A percentile compares a stretch with the other conserved stretches of the same genome.
Conservation (phyloP, 108 stramenopile genomes). For the Aurantiochytrium sp. region DNA sequence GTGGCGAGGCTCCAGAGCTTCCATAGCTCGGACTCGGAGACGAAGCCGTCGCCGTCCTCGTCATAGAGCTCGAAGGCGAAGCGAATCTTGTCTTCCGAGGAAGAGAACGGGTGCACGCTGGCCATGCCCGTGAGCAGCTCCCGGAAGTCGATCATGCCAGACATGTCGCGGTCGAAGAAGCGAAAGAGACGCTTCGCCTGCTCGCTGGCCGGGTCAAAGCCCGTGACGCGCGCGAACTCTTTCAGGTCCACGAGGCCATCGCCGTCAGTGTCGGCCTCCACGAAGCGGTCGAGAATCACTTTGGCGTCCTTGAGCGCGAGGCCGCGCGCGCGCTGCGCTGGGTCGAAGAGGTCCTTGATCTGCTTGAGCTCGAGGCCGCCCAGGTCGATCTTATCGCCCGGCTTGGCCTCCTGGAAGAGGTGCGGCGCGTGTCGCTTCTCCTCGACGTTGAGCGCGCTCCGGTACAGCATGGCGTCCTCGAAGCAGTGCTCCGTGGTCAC, state of each 20-base stretch:
- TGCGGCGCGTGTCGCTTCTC: slow-evolving; percentile 38
- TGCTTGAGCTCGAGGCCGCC: neutral
- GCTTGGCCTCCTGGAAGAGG: neutral
- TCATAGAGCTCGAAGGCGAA: slow-evolving; percentile 3
- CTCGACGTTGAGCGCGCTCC: slow-evolving; percentile 41
- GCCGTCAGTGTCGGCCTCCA: slow-evolving; percentile 39
- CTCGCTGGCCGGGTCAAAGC: neutral
- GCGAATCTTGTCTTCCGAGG: neutral
- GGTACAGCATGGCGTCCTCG: slow-evolving; percentile 49
- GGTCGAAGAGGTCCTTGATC: slow-evolving; percentile 38
- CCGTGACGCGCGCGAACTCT: neutral
- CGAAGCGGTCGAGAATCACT: slow-evolving; percentile 36
- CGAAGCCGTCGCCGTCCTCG: neutral
- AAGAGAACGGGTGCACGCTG: neutral
- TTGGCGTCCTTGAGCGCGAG: slow-evolving; percentile 33
- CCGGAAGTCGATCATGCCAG: neutral
- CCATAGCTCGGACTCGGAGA: slow-evolving; percentile 10
- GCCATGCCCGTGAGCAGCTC: slow-evolving; percentile 24
- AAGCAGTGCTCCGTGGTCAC: slow-evolving; percentile 48
- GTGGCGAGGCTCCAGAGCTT: neutral
- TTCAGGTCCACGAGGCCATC: slow-evolving; percentile 42
- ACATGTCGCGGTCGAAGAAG: slow-evolving; percentile 8
- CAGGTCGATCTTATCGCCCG: neutral
- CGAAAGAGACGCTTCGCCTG: neutral
- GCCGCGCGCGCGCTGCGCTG: slow-evolving; percentile 24